phyloP scores from a whole-genome alignment of 305 asterid species.

The Andrographis paniculata region DNA sequence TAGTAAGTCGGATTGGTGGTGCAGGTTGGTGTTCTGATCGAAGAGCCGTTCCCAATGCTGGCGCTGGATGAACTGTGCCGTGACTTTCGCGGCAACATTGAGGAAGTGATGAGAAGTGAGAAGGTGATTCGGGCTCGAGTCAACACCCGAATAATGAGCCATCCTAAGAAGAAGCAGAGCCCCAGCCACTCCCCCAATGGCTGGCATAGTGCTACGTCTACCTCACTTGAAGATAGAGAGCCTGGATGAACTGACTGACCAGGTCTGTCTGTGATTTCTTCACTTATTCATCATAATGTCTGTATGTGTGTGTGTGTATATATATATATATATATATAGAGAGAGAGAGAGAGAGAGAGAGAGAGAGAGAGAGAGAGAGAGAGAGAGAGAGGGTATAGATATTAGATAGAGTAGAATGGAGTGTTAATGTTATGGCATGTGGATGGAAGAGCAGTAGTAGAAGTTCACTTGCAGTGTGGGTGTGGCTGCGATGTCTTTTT shows the following conservation, averaged over 20 bases:
- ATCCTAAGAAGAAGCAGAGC: constrained; percentile 24
- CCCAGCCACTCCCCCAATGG: constrained; percentile 62
- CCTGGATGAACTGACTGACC: constrained; percentile 14
- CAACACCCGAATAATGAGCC: constrained; percentile 28
- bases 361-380: no score
- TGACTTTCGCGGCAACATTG: constrained; percentile 38
- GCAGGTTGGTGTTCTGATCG: constrained; percentile 95
- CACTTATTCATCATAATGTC: no score
- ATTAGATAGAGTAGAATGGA: no score
- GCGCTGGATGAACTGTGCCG: constrained; percentile 85
- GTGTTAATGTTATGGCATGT: no score
- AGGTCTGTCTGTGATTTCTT: not conserved
- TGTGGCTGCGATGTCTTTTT: no score
- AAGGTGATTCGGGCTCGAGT: constrained; percentile 44
- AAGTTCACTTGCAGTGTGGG: no score
- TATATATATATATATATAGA: no score
- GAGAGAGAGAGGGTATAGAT: no score
- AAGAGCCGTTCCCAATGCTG: constrained; percentile 96
- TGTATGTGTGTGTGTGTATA: constrained; percentile 1
- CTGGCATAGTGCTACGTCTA: constrained; percentile 55
- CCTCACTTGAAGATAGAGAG: constrained; percentile 30
- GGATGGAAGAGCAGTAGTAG: no score
- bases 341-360: no score
- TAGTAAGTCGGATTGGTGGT: no score
- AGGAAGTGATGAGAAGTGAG: constrained; percentile 53